phyloP scores from a whole-genome alignment of 805 yeast genomes.

The Blastobotrys peoriensis region DNA sequence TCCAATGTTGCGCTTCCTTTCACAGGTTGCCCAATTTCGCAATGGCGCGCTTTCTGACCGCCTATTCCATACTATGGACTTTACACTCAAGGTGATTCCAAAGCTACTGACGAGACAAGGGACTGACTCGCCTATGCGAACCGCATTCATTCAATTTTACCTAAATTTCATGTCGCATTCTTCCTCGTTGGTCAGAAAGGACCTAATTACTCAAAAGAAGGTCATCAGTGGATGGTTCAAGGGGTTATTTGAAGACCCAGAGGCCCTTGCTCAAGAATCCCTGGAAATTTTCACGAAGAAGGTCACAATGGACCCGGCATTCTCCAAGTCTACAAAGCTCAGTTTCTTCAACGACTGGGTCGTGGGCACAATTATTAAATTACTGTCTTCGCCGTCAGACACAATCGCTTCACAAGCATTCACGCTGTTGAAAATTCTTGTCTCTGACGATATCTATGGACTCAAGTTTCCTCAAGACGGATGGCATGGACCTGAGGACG shows the following conservation, averaged over 20 bases:
- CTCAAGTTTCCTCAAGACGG: conserved; percentile 28
- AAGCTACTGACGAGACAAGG: conserved; percentile 50
- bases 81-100: conserved; percentile 54
- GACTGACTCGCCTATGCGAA: conserved; percentile 47
- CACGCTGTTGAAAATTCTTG: conserved; percentile 42
- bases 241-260: conserved; percentile 50
- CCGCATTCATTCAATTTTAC: conserved; percentile 57
- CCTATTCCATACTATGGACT: conserved; percentile 62
- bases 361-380: conserved; percentile 48
- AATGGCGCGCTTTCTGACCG: conserved; percentile 49
- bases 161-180: conserved; percentile 44
- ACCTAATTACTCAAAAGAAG: conserved; percentile 51
- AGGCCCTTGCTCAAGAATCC: conserved; percentile 35
- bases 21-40: conserved; percentile 44
- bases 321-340: conserved; percentile 64
- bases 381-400: conserved; percentile 41
- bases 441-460: conserved; percentile 38
- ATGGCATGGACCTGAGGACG: conserved; percentile 24
- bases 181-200: conserved; percentile 55
- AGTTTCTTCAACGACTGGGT: conserved; percentile 74
- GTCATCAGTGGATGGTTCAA: conserved; percentile 66
- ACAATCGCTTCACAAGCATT: conserved; percentile 29
- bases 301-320: conserved; percentile 54
- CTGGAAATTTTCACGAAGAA: conserved; percentile 43
- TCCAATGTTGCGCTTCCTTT: conserved; percentile 55